These are phyloP conservation scores for Kingdonia uniflora DNA, from an alignment of 164 flowering plant species.

Conservation along the genomic window DNA sequence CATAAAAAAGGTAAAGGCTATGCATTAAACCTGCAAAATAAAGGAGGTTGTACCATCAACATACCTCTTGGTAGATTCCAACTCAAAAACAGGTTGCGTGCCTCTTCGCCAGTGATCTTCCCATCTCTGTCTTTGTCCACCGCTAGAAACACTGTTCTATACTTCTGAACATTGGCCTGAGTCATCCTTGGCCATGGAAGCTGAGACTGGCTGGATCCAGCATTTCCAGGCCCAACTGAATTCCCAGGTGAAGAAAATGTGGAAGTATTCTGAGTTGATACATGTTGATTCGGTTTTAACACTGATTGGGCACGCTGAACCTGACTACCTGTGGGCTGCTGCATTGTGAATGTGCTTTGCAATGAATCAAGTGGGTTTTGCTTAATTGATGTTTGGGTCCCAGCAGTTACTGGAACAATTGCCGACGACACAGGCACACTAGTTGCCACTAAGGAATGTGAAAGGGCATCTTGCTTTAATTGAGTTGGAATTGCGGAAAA, in stretches of 20 bases:
- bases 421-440: slow-evolving; percentile 36
- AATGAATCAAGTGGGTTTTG: slow-evolving; percentile 47
- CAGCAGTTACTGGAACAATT: slow-evolving; percentile 29
- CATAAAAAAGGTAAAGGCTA: too few relatives aligned
- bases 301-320: slow-evolving; percentile 29
- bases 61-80: slow-evolving; percentile 96
- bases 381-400: slow-evolving; percentile 39
- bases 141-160: slow-evolving; percentile 73
- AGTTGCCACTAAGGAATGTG: slow-evolving; percentile 24
- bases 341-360: slow-evolving; percentile 35
- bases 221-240: slow-evolving; percentile 33
- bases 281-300: slow-evolving; percentile 30
- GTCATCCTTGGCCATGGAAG: slow-evolving; percentile 87
- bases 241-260: slow-evolving; percentile 26
- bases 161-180: slow-evolving; percentile 74
- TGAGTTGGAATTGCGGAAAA: slow-evolving; percentile 49
- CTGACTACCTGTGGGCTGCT: slow-evolving; percentile 31
- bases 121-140: slow-evolving; percentile 95
- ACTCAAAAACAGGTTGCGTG: slow-evolving; percentile 79
- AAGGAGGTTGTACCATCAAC: neutral
- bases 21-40: too few relatives aligned
- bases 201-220: slow-evolving; percentile 44
- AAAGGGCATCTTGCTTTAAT: slow-evolving; percentile 32
- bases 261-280: slow-evolving; percentile 28
- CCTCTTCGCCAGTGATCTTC: slow-evolving; percentile 86